Base-by-base conservation (phyloP, 192 early-diverging fungal genomes). In the Gaertneriomyces semiglobifer region DNA sequence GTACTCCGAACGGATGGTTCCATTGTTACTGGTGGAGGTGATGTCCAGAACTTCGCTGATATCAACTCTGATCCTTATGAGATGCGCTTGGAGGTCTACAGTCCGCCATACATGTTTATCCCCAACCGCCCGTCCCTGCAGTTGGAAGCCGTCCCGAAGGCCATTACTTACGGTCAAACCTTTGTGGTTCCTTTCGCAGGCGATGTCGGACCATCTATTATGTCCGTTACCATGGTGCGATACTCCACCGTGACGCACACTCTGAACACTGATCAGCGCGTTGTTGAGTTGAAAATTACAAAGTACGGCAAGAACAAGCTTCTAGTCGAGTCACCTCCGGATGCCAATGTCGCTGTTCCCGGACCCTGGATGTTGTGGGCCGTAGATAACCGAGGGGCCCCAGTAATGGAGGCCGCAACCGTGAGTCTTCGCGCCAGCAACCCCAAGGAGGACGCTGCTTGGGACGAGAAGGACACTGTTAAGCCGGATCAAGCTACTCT, bases 341-440 rank as follows among this genome's bases (percentile, higher is more conserved):
- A 71, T 48, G 53, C 44, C 11, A 47, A 44, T 25, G 38, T 77
- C 11, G 79, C 73, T 9, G 65, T 71, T 20, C 68, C 75, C 7
- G 79, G 79, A 11, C 63, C 65, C 62, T 81, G 70, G 64, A 76
- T 80, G 68, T 16, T 81, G 51, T 80, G 69, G 66, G 72, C 42
- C 33, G 43, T 78, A 4, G 53, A 47, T 19, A 60, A 75, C 62
- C 57, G 72, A 6, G 69, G 72, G 7, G 70, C 77, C 9, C 54
- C 62, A 47, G 70, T 73, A 8, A 70, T 65, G 11, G 12, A 65
- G 42, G 58, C 58, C 11, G 55, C n/a, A 12, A 14, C 25, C 16
- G 1, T 57, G n/a, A 57, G 3, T 25, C 12, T 57, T 25, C 55
- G 55, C 20, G 55, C 55, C 55, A 33, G 55, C n/a, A 57, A 57